Evolutionary conservation across 352 stramenopile genomes (phyloP).

Genomic region (Pythium biforme): DNA sequence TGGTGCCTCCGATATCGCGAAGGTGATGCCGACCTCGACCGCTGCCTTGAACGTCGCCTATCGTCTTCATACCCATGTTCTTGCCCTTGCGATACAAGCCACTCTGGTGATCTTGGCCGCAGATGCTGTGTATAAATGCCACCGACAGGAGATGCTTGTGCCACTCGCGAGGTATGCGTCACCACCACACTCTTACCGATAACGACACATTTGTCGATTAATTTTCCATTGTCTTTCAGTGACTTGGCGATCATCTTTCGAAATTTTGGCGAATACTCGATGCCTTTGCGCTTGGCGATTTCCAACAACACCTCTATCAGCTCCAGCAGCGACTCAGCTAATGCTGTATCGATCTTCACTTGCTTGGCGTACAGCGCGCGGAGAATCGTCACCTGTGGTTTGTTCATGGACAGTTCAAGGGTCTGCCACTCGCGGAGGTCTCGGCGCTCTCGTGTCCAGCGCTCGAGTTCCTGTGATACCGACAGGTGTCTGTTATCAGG

Average conservation of each 20-base stretch:
- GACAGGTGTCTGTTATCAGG: neutral
- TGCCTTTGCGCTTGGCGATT: neutral
- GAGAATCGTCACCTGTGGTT: neutral
- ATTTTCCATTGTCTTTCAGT: neutral
- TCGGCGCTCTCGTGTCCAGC: neutral
- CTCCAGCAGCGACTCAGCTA: neutral
- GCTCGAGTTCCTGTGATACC: neutral
- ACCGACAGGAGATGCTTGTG: no score
- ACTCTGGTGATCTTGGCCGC: no score
- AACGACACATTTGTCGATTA: neutral
- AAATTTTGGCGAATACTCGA: neutral
- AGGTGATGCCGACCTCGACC: no score
- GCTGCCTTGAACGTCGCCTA: no score
- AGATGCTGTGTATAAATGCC: no score
- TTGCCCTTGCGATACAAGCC: no score
- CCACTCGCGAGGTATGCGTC: no score
- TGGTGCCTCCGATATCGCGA: no score
- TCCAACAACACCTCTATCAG: neutral
- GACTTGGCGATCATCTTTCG: neutral
- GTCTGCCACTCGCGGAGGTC: neutral
- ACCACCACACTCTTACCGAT: neutral
- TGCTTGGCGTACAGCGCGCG: neutral
- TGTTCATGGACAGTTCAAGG: neutral
- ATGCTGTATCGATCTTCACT: neutral
- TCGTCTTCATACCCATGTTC: no score